Conservation (phyloP, 345 rosid species). For the Lepidium didymum region DNA sequence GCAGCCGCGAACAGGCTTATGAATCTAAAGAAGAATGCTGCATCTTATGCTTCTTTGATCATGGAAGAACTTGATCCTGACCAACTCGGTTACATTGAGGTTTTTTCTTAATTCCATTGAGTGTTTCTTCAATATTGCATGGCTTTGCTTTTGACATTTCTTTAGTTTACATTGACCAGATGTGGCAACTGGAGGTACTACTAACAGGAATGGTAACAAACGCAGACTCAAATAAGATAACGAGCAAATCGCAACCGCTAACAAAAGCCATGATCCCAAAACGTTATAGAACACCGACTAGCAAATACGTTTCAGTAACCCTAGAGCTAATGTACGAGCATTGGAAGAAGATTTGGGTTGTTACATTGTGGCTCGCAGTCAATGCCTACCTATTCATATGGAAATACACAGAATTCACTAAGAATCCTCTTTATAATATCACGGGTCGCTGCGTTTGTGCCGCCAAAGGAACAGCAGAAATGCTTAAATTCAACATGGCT, state of each 20-base stretch:
- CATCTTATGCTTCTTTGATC: slow-evolving; percentile 67
- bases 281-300: slow-evolving; percentile 52
- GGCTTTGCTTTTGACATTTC: neutral
- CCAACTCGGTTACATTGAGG: slow-evolving; percentile 81
- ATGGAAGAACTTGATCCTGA: slow-evolving; percentile 99
- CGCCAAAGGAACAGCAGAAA: slow-evolving; percentile 81
- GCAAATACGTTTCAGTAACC: slow-evolving; percentile 36
- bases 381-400: slow-evolving; percentile 41
- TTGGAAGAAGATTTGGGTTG: slow-evolving; percentile 63
- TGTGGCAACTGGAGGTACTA: slow-evolving; percentile 85
- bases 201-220: slow-evolving; percentile 64
- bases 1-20: slow-evolving; percentile 81
- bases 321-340: slow-evolving; percentile 48
- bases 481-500: slow-evolving; percentile 79
- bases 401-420: slow-evolving; percentile 37
- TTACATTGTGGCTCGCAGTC: slow-evolving; percentile 37
- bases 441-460: slow-evolving; percentile 63
- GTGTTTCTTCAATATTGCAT: neutral
- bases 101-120: slow-evolving; percentile 9
- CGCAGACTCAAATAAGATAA: slow-evolving; percentile 11
- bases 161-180: slow-evolving; percentile 35
- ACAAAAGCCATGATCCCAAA: slow-evolving; percentile 76
- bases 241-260: slow-evolving; percentile 29
- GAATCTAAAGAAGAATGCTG: slow-evolving; percentile 63
- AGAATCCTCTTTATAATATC: slow-evolving; percentile 36